These are phyloP conservation scores for Zygoascus tannicola DNA, from an alignment of 805 yeast genomes.

Conservation along the genomic window DNA sequence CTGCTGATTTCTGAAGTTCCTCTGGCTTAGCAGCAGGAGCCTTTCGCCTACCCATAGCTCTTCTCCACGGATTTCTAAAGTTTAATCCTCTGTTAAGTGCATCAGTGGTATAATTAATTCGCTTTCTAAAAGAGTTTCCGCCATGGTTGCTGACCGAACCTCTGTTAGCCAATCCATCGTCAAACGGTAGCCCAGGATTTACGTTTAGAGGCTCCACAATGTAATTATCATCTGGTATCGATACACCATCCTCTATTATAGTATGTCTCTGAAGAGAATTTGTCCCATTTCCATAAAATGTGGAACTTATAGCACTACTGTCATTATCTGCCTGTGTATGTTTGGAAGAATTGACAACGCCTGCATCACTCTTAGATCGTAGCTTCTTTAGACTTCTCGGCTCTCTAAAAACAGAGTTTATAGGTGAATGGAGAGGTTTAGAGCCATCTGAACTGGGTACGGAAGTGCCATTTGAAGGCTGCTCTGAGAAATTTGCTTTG, in stretches of 20 bases:
- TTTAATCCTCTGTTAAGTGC: constrained; percentile 5
- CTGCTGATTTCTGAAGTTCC: constrained; percentile 24
- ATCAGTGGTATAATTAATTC: constrained; percentile 14
- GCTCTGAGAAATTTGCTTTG: not conserved
- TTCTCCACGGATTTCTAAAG: constrained; percentile 12
- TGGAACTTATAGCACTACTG: not conserved
- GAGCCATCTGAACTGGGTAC: not conserved
- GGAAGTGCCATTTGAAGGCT: not conserved
- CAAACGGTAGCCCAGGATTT: not conserved
- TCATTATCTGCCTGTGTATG: not conserved
- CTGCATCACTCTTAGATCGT: constrained; percentile 16
- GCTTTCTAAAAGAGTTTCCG: not conserved
- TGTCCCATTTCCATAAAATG: not conserved
- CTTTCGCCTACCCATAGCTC: constrained; percentile 1
- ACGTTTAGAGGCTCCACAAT: not conserved
- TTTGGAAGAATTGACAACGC: constrained; percentile 5
- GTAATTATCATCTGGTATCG: not conserved
- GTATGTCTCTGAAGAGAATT: not conserved
- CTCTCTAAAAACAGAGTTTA: not conserved
- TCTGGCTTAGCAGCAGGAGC: constrained; percentile 14
- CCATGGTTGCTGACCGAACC: not conserved
- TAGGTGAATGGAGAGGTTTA: not conserved
- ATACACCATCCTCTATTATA: not conserved
- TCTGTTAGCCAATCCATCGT: not conserved
- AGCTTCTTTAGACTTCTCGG: not conserved